Conservation (phyloP, 1,139 yeast species). For the Diutina neorugosa region DNA sequence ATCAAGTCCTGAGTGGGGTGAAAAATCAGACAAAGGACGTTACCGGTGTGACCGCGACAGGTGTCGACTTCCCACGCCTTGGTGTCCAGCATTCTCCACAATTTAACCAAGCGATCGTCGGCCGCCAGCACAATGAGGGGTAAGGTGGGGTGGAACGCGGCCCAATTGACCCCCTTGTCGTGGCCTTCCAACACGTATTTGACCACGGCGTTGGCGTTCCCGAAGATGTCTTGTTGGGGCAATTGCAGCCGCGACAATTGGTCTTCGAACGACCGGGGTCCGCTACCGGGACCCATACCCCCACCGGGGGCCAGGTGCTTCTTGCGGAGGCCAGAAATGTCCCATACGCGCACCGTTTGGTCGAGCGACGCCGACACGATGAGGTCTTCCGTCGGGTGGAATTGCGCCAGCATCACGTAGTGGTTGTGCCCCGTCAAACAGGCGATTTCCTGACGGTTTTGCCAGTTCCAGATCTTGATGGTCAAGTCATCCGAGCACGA, state of each 20-base stretch:
- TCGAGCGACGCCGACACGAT: conserved; percentile 93
- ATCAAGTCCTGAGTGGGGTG: conserved; percentile 92
- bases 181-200: conserved; percentile 96
- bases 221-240: conserved; percentile 86
- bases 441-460: conserved; percentile 93
- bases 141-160: conserved; percentile 91
- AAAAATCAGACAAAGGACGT: conserved; percentile 80
- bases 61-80: conserved; percentile 99
- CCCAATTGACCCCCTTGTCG: conserved; percentile 98
- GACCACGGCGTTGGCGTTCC: conserved; percentile 87
- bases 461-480: conserved; percentile 99
- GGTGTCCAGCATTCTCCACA: conserved; percentile 97
- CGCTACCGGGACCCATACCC: conserved; percentile 26
- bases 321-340: conserved; percentile 87
- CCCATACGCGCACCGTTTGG: conserved; percentile 99
- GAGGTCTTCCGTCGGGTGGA: conserved; percentile 91
- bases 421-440: conserved; percentile 97
- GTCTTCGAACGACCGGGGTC: conserved; percentile 54
- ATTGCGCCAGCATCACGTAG: conserved; percentile 96
- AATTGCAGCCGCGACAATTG: conserved; percentile 62
- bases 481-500: conserved; percentile 98
- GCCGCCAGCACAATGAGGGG: conserved; percentile 95
- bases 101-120: conserved; percentile 88
- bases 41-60: conserved; percentile 94
- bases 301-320: conserved; percentile 64